These are phyloP conservation scores for Hanseniaspora hatyaiensis DNA, from an alignment of 805 yeast genomes.

Conservation along the genomic window DNA sequence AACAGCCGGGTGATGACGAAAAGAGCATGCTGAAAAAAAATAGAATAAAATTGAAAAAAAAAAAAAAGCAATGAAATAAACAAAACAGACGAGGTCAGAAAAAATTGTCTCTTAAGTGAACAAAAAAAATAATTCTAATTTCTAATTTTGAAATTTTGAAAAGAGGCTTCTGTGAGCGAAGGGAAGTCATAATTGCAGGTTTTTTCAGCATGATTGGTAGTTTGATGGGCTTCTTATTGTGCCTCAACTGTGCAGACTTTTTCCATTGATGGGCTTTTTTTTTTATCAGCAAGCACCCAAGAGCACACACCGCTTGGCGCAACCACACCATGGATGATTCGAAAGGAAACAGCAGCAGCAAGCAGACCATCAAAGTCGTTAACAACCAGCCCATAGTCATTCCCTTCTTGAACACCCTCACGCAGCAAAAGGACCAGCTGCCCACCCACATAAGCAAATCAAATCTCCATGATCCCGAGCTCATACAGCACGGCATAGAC, in stretches of 20 bases:
- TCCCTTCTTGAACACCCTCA: slow-evolving; percentile 1
- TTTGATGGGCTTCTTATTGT: too few relatives aligned
- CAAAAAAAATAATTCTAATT: too few relatives aligned
- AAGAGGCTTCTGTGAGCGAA: too few relatives aligned
- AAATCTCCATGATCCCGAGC: slow-evolving; percentile 13
- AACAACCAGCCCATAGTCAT: not conserved
- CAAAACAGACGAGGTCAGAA: too few relatives aligned
- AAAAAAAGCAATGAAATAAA: too few relatives aligned
- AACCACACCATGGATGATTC: not conserved
- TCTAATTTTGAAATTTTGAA: too few relatives aligned
- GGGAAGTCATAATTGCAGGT: too few relatives aligned
- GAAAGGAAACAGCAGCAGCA: not conserved
- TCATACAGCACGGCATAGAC: slow-evolving; percentile 14
- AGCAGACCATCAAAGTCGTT: not conserved
- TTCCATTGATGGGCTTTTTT: too few relatives aligned
- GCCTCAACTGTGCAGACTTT: too few relatives aligned
- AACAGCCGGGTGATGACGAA: not conserved
- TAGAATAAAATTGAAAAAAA: not conserved
- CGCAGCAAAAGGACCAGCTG: not conserved
- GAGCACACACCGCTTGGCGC: not conserved
- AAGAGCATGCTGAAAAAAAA: not conserved
- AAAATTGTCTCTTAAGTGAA: too few relatives aligned
- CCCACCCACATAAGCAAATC: slow-evolving; percentile 8
- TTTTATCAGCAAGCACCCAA: too few relatives aligned
- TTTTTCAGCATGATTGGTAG: too few relatives aligned